phyloP scores from a whole-genome alignment of 2,329 filamentous ascomycete species.

The Rosellinia necatrix region DNA sequence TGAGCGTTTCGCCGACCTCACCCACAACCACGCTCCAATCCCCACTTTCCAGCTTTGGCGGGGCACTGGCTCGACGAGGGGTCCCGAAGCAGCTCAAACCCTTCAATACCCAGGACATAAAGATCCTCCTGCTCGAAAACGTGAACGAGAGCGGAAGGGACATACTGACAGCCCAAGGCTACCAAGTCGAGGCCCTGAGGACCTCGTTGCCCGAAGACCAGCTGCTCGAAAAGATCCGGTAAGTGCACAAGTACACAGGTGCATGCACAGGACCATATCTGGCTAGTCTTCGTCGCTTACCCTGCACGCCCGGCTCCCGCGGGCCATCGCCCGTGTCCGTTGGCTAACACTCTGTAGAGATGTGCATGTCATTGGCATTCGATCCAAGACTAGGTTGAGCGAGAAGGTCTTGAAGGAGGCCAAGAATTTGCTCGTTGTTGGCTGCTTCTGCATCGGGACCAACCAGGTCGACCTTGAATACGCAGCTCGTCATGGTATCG shows the following conservation, averaged over 20 bases:
- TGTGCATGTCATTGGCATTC: slow-evolving; percentile 96
- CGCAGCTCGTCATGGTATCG: slow-evolving; percentile 83
- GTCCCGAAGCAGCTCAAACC: slow-evolving; percentile 83
- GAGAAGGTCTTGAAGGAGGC: slow-evolving; percentile 84
- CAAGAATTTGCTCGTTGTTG: slow-evolving; percentile 92
- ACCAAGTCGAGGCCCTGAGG: slow-evolving; percentile 93
- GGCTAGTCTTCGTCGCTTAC: not conserved
- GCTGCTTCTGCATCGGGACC: slow-evolving; percentile 98
- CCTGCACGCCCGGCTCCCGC: not conserved
- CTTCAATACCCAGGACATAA: slow-evolving; percentile 94
- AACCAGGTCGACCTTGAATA: slow-evolving; percentile 90
- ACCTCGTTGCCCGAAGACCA: slow-evolving; percentile 88
- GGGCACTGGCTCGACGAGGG: slow-evolving; percentile 47
- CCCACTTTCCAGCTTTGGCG: slow-evolving; percentile 66
- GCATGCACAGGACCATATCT: too few species aligned
- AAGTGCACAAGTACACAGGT: slow-evolving; percentile 42
- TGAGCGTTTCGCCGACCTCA: slow-evolving; percentile 74
- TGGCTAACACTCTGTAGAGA: slow-evolving; percentile 59
- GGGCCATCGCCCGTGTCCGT: not conserved
- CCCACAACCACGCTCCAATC: slow-evolving; percentile 78
- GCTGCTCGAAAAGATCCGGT: slow-evolving; percentile 96
- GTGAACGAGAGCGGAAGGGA: slow-evolving; percentile 89
- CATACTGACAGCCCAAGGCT: slow-evolving; percentile 83
- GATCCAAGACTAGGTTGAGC: slow-evolving; percentile 95
- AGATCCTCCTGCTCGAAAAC: slow-evolving; percentile 94